Evolutionary conservation across 306 rosid genomes (phyloP).

Genomic region (Acmispon strigosus): DNA sequence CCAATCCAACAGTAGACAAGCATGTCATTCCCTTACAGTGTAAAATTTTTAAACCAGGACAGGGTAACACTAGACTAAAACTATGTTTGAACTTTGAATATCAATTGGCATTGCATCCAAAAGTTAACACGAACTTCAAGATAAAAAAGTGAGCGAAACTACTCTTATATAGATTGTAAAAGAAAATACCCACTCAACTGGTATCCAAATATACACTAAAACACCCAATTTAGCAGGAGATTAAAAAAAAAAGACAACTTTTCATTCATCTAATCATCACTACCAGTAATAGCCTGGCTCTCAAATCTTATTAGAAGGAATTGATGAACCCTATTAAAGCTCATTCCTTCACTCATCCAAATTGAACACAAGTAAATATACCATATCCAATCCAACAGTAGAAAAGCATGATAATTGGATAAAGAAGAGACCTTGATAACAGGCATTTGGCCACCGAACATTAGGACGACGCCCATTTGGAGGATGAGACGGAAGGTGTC

Average conservation of each 20-base stretch:
- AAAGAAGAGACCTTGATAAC: slow-evolving; percentile 29
- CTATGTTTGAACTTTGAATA: too few species aligned
- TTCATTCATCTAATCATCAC: too few species aligned
- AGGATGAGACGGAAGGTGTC: slow-evolving; percentile 44
- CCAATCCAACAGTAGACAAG: background rate
- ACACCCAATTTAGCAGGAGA: too few species aligned
- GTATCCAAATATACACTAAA: too few species aligned
- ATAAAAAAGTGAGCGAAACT: too few species aligned
- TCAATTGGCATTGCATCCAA: too few species aligned
- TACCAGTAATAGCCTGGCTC: background rate
- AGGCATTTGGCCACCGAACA: slow-evolving; percentile 53
- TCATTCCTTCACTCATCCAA: background rate
- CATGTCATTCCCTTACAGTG: slow-evolving; percentile 7
- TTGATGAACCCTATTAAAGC: slow-evolving; percentile 1
- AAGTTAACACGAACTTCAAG: too few species aligned
- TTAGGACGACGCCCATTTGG: slow-evolving; percentile 45
- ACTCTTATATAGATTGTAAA: too few species aligned
- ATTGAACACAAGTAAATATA: background rate
- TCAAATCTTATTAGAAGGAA: background rate
- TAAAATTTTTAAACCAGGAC: background rate
- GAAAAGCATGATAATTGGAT: background rate
- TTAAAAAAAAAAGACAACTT: too few species aligned
- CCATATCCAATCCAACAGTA: background rate
- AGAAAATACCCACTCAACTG: too few species aligned
- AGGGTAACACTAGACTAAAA: background rate